Conservation (phyloP, 345 rosid species). For the Mercurialis annua region DNA sequence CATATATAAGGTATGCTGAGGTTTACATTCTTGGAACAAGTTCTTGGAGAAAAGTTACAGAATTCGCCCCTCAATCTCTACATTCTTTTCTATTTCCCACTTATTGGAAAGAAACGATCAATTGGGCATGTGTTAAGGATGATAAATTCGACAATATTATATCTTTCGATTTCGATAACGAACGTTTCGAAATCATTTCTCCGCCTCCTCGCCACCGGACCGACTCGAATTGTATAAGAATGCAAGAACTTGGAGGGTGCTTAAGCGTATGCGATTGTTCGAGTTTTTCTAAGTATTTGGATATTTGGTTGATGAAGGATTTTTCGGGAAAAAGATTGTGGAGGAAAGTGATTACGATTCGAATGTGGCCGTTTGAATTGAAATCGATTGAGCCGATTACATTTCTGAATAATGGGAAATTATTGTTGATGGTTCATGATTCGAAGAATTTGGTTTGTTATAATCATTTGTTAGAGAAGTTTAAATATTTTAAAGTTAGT, state of each 20-base stretch:
- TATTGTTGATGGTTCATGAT: neutral
- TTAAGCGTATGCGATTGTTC: neutral
- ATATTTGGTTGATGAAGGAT: conserved; percentile 1
- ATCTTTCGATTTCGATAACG: neutral
- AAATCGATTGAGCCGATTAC: neutral
- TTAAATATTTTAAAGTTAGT: neutral
- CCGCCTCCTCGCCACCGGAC: neutral
- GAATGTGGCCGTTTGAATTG: neutral
- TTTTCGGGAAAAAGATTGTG: neutral
- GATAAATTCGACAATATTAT: neutral
- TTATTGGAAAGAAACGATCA: neutral
- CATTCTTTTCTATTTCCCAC: neutral
- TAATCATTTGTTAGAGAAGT: neutral
- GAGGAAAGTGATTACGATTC: neutral
- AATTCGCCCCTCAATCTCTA: neutral
- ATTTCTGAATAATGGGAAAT: neutral
- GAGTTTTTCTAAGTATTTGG: neutral
- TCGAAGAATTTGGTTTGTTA: neutral
- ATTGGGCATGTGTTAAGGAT: neutral
- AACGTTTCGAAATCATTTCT: neutral
- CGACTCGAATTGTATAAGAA: neutral
- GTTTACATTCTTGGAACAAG: neutral
- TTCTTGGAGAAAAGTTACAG: neutral
- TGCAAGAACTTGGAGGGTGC: conserved; percentile 1
- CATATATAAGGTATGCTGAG: neutral